Conservation (phyloP, 1,139 yeast genomes). For the Saccharomycopsis hybrid region DNA sequence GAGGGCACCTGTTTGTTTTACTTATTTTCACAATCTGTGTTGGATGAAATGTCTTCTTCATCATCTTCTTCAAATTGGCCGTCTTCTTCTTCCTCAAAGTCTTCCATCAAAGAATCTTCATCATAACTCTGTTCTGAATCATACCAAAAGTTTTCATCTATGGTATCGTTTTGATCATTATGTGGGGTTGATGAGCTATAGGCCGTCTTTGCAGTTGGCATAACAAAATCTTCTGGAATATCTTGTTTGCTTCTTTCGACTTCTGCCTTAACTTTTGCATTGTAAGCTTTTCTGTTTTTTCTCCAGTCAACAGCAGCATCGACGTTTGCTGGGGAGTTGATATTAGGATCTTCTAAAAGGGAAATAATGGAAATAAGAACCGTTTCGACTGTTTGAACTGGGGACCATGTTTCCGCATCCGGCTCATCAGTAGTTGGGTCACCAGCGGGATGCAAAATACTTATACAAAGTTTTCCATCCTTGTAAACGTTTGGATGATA, state of each 20-base stretch:
- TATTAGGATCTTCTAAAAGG: constrained; percentile 87
- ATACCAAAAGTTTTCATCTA: constrained; percentile 84
- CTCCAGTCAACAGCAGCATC: constrained; percentile 94
- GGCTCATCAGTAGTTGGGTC: constrained; percentile 88
- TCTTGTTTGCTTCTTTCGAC: constrained; percentile 79
- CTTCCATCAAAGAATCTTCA: constrained; percentile 45
- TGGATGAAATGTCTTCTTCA: constrained; percentile 25
- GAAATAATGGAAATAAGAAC: constrained; percentile 87
- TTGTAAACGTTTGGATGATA: constrained; percentile 93
- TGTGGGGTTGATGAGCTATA: constrained; percentile 43
- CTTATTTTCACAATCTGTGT: constrained; percentile 13
- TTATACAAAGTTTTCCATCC: constrained; percentile 89
- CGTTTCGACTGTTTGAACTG: constrained; percentile 91
- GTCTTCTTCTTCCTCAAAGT: constrained; percentile 43
- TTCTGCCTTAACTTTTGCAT: constrained; percentile 70
- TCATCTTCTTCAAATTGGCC: constrained; percentile 44
- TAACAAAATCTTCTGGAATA: constrained; percentile 77
- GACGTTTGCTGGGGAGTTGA: constrained; percentile 89
- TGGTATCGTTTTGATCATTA: constrained; percentile 52
- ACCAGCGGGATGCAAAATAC: constrained; percentile 85
- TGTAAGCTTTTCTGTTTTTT: constrained; percentile 74
- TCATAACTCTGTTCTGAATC: constrained; percentile 31
- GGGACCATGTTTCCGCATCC: constrained; percentile 92
- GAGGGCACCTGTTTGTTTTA: too few relatives aligned
- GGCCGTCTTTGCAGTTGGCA: constrained; percentile 67